A percentile compares a stretch with the other conserved stretches of the same genome.
These are phyloP conservation scores for Bipolaris gigantea DNA, from an alignment of 2,329 filamentous ascomycete genomes.

Conservation along the genomic window DNA sequence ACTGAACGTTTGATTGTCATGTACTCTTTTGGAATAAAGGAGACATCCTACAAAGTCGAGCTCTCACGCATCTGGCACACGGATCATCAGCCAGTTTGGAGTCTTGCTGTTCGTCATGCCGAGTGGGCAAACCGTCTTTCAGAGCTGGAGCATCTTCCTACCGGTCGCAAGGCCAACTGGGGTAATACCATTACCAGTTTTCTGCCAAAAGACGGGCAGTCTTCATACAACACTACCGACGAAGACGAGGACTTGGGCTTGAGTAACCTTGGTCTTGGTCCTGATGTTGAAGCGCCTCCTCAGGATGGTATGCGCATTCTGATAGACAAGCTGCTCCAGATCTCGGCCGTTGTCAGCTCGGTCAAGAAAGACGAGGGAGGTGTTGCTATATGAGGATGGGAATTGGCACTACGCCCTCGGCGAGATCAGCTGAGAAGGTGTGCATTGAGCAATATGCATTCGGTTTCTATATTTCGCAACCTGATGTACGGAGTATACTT, in stretches of 20 bases:
- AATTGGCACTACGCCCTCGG: neutral
- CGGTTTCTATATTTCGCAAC: neutral
- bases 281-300: conserved; percentile 5
- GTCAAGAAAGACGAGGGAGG: conserved; percentile 6
- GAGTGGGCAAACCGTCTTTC: conserved; percentile 36
- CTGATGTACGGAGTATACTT: neutral
- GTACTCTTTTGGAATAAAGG: conserved; percentile 35
- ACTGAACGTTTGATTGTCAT: conserved; percentile 29
- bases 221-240: conserved; percentile 5
- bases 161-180: conserved; percentile 29
- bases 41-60: conserved; percentile 35
- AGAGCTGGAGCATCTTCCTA: conserved; percentile 29
- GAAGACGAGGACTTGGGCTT: conserved; percentile 14
- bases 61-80: conserved; percentile 33
- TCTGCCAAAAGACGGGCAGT: conserved; percentile 32
- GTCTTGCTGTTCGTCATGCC: conserved; percentile 32
- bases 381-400: conserved; percentile 1
- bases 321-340: conserved; percentile 27
- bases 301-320: conserved; percentile 28
- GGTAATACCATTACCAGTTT: conserved; percentile 27
- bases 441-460: neutral
- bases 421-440: neutral
- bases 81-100: conserved; percentile 31
- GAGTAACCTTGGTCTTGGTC: conserved; percentile 5
- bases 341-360: conserved; percentile 32